A percentile compares a stretch with the other conserved stretches of the same genome.
These are phyloP conservation scores for Sporothrix schenckii DNA, from an alignment of 2,329 filamentous ascomycete genomes.

Conservation along the genomic window DNA sequence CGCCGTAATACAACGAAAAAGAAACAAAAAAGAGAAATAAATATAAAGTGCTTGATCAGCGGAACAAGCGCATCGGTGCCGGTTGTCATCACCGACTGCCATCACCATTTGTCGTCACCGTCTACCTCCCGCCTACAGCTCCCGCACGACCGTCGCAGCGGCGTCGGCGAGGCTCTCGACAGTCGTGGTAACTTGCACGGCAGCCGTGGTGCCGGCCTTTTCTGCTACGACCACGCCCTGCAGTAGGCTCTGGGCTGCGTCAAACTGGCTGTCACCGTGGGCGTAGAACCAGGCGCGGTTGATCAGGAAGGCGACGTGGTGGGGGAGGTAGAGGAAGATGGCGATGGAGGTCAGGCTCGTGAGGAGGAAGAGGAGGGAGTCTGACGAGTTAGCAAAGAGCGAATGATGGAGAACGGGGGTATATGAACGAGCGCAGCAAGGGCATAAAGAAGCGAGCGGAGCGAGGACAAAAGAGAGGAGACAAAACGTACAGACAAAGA, in stretches of 20 bases:
- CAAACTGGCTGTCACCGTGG: conserved; percentile 68
- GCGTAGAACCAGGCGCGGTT: conserved; percentile 94
- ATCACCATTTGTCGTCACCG: background rate
- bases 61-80: background rate
- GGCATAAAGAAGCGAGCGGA: background rate
- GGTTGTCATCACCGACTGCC: background rate
- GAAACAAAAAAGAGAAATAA: background rate
- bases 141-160: conserved; percentile 41
- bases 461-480: background rate
- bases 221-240: conserved; percentile 41
- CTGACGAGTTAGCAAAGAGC: conserved; percentile 51
- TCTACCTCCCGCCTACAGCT: conserved; percentile 42
- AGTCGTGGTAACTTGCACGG: conserved; percentile 43
- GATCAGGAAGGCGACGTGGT: conserved; percentile 81
- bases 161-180: conserved; percentile 40
- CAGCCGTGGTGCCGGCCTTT: conserved; percentile 47
- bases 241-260: conserved; percentile 49
- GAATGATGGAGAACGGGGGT: background rate
- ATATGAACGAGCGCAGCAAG: background rate
- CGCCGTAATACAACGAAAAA: no score
- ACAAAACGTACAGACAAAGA: conserved; percentile 79
- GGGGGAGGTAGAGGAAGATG: conserved; percentile 87
- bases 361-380: conserved; percentile 89
- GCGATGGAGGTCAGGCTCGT: conserved; percentile 84
- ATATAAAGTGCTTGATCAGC: no score